Conservation (phyloP, 371 early-diverging fungal species). For the Nosema muscidifuracis region DNA sequence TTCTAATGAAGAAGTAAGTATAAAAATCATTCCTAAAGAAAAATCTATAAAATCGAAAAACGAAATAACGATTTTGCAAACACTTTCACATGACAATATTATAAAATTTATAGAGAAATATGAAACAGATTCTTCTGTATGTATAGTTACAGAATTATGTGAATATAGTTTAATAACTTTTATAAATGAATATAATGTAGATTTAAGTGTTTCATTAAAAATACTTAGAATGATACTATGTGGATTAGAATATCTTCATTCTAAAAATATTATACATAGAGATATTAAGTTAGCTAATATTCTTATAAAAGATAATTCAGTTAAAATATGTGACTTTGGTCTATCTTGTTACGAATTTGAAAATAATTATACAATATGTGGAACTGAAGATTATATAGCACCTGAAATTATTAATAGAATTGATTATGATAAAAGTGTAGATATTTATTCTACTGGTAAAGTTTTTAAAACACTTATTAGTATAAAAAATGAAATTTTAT, state of each 20-base stretch:
- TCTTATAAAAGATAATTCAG: conserved; percentile 70
- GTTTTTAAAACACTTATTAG: conserved; percentile 10
- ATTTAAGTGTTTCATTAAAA: conserved; percentile 58
- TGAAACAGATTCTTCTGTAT: conserved; percentile 38
- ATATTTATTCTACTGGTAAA: conserved; percentile 24
- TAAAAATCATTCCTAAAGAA: conserved; percentile 61
- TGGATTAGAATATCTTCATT: conserved; percentile 79
- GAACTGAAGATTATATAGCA: conserved; percentile 65
- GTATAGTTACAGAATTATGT: conserved; percentile 31
- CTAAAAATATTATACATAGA: conserved; percentile 80
- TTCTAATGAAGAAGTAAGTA: conserved; percentile 65
- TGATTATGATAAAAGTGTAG: conserved; percentile 65
- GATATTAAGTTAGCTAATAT: conserved; percentile 80
- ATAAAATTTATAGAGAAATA: conserved; percentile 75
- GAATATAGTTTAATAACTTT: conserved; percentile 14
- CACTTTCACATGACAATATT: conserved; percentile 72
- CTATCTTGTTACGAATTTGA: conserved; percentile 10
- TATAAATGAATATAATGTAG: conserved; percentile 51
- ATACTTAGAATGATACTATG: conserved; percentile 76
- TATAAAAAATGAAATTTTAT: conserved; percentile 18
- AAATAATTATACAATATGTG: conserved; percentile 17
- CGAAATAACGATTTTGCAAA: conserved; percentile 75
- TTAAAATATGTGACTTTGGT: conserved; percentile 78
- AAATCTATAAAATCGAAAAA: conserved; percentile 72
- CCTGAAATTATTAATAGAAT: conserved; percentile 66